Percentiles rank a stretch among this genome's conserved stretches.
These are phyloP conservation scores for Ceratocystis colombiana DNA, from an alignment of 2,329 filamentous ascomycete species.

Conservation along the genomic window DNA sequence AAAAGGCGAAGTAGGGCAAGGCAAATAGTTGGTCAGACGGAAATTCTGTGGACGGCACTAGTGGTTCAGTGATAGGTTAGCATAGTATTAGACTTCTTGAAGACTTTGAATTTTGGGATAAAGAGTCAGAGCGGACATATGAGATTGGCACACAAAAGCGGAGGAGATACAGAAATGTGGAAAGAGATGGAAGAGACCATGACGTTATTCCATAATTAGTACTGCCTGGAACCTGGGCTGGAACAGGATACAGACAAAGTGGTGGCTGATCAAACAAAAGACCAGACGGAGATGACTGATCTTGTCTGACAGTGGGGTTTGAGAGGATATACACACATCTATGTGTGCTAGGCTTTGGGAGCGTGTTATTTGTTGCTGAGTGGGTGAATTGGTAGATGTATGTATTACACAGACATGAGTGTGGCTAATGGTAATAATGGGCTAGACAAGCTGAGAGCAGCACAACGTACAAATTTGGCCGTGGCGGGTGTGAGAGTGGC, in stretches of 20 bases:
- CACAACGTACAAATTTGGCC: not conserved
- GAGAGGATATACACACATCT: too few species aligned
- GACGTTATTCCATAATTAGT: slow-evolving; percentile 13
- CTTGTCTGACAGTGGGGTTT: slow-evolving; percentile 8
- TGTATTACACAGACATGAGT: too few species aligned
- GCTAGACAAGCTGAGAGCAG: slow-evolving; percentile 4
- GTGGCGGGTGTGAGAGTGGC: not conserved
- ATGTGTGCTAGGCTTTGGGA: too few species aligned
- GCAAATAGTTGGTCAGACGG: not conserved
- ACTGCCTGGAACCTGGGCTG: slow-evolving; percentile 3
- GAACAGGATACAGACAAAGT: not conserved
- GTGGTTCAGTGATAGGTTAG: not conserved
- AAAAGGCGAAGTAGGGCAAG: not conserved
- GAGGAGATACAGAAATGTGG: not conserved
- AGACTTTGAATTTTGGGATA: not conserved
- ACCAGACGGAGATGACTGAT: slow-evolving; percentile 7
- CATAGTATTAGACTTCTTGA: too few species aligned
- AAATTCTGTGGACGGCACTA: not conserved
- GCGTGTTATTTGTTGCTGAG: too few species aligned
- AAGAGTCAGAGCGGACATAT: not conserved
- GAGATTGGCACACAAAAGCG: not conserved
- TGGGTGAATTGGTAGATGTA: too few species aligned
- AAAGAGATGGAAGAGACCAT: slow-evolving; percentile 7
- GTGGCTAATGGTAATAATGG: not conserved
- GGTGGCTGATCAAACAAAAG: slow-evolving; percentile 13